Evolutionary conservation across 179 eudicot genomes (phyloP).

Genomic region (Actinidia arguta): DNA sequence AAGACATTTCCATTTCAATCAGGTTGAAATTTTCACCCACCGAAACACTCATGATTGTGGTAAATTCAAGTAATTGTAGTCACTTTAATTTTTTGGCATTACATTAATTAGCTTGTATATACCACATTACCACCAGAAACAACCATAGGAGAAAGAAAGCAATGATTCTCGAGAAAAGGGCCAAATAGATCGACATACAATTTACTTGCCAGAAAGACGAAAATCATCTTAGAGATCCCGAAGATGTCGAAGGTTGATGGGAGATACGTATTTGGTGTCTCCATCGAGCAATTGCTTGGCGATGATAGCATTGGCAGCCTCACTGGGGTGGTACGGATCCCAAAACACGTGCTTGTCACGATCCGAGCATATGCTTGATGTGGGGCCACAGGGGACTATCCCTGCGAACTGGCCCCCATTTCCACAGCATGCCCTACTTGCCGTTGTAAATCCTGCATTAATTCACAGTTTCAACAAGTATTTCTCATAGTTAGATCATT

Average conservation of each 20-base stretch:
- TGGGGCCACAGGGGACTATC: constrained; percentile 88
- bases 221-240: constrained; percentile 48
- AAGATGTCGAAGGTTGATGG: constrained; percentile 75
- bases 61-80: too few species aligned
- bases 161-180: too few species aligned
- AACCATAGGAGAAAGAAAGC: too few species aligned
- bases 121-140: too few species aligned
- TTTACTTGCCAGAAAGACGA: background rate
- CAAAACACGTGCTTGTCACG: constrained; percentile 89
- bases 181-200: background rate
- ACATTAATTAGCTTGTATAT: too few species aligned
- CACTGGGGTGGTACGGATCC: constrained; percentile 99
- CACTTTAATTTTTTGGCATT: too few species aligned
- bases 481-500: background rate
- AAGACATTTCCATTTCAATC: too few species aligned
- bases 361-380: constrained; percentile 80
- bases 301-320: constrained; percentile 83
- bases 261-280: constrained; percentile 73
- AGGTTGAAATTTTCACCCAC: too few species aligned
- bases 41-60: too few species aligned
- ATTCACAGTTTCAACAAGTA: background rate
- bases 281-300: constrained; percentile 81
- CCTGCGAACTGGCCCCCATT: constrained; percentile 95
- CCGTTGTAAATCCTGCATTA: constrained; percentile 71
- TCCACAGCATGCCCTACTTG: constrained; percentile 93